Evolutionary conservation across 345 rosid species (phyloP), one percentile per base, ranked within the genome.

Genomic region (Brassica juncea): DNA sequence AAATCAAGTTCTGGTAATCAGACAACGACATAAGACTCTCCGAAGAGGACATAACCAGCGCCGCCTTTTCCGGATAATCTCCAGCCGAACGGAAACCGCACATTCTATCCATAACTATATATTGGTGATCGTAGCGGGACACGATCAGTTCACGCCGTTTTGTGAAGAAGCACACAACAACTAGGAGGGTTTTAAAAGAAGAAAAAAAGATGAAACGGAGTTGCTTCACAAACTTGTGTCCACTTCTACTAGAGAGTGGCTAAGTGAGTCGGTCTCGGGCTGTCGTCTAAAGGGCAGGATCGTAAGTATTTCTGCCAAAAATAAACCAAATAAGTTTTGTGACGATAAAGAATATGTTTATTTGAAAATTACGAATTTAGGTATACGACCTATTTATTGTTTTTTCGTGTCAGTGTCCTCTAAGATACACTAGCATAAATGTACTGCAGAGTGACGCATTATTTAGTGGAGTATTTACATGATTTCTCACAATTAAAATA

Each of bases 11-110:
- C 14, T 85, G 88, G 74, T 87, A 86, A 10, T 89, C 92, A 1
- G 84, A 78, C 5, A 87, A 87, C 10, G 87, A 73, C 54, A 92
- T 80, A 69, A 87, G 86, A 74, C 78, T 83, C 35, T 92, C 93
- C 82, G 90, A 25, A 9, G 64, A 89, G 69, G 66, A 61, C 37
- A 90, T 70, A 86, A 88, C 61, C 76, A 81, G 0, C 52, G 63
- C 72, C 5, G 89, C 66, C 75, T 80, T 85, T 34, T 93, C 97
- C 2, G 85, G 55, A 8, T 76, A 75, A 2, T 88, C 93, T 32
- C 68, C 87, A 57, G 83, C 35, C 5, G 92, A 80, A 4, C 60
- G 83, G 61, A 75, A 80, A 68, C 83, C 83, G 8, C 75, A 80
- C 83, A 80, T 80, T 75, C 76, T 12, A 64, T 80, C 83, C 83